These are phyloP conservation scores for Periglandula ipomoeae DNA, from an alignment of 2,329 filamentous ascomycete species.

Conservation along the genomic window DNA sequence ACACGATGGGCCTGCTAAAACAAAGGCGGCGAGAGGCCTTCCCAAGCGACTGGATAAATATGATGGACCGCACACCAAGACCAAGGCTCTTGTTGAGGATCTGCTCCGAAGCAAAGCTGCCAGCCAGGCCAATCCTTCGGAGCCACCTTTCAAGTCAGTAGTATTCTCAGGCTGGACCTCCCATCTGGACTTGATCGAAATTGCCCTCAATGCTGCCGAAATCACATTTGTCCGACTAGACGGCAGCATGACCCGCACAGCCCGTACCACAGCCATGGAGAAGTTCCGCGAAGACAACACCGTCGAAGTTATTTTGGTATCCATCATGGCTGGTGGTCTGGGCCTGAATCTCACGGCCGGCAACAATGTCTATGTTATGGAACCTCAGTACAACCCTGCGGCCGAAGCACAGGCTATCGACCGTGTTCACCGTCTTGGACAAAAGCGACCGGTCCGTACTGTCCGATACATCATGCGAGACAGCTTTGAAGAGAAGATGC, in stretches of 20 bases:
- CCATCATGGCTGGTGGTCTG: conserved; percentile 83
- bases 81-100: conserved; percentile 68
- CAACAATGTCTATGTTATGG: conserved; percentile 90
- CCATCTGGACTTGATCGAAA: conserved; percentile 84
- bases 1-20: conserved; percentile 41
- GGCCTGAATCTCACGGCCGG: conserved; percentile 85
- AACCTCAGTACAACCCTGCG: conserved; percentile 94
- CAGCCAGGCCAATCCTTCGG: conserved; percentile 49
- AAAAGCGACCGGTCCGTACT: conserved; percentile 80
- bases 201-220: conserved; percentile 59
- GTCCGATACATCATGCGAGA: conserved; percentile 81
- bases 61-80: conserved; percentile 85
- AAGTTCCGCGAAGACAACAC: conserved; percentile 62
- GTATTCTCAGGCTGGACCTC: conserved; percentile 96
- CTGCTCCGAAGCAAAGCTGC: conserved; percentile 56
- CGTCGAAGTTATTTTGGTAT: conserved; percentile 78
- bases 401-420: conserved; percentile 92
- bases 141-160: conserved; percentile 81
- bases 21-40: conserved; percentile 24
- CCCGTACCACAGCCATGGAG: conserved; percentile 67
- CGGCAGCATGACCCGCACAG: conserved; percentile 71
- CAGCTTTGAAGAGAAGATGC: conserved; percentile 92
- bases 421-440: conserved; percentile 82
- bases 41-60: conserved; percentile 59
- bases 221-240: conserved; percentile 77